phyloP scores from a whole-genome alignment of 345 rosid species.

The Linum trigynum region DNA sequence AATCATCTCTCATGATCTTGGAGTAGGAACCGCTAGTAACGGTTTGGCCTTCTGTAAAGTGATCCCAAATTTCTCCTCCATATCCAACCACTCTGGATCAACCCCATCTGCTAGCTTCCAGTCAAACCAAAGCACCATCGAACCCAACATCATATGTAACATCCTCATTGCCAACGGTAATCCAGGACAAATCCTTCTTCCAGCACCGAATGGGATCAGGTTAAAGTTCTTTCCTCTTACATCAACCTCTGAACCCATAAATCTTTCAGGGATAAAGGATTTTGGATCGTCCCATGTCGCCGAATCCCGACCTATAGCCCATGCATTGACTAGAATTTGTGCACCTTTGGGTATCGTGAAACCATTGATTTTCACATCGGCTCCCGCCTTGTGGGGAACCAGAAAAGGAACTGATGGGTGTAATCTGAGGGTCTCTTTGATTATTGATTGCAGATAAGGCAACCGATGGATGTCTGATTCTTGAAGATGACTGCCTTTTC shows the following conservation, averaged over 20 bases:
- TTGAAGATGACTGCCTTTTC: constrained; percentile 20
- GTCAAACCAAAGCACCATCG: constrained; percentile 31
- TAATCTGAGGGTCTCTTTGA: constrained; percentile 47
- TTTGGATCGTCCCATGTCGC: constrained; percentile 27
- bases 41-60: constrained; percentile 27
- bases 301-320: constrained; percentile 46
- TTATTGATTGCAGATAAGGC: constrained; percentile 37
- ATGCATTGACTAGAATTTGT: constrained; percentile 34
- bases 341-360: constrained; percentile 32
- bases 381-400: constrained; percentile 30
- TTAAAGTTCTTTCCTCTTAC: constrained; percentile 25
- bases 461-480: constrained; percentile 28
- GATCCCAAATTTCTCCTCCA: constrained; percentile 35
- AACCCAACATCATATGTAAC: constrained; percentile 33
- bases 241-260: constrained; percentile 29
- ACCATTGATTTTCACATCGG: constrained; percentile 21
- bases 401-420: constrained; percentile 34
- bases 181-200: constrained; percentile 41
- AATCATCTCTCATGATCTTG: too few relatives aligned
- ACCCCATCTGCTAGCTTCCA: constrained; percentile 31
- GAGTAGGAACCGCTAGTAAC: constrained; percentile 20
- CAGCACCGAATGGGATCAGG: constrained; percentile 36
- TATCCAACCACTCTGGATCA: constrained; percentile 16
- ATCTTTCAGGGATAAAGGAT: constrained; percentile 35
- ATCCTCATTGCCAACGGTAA: constrained; percentile 30